Percentiles rank a stretch among this genome's conserved stretches.
Conservation (phyloP, 176 grass and related monocot species). For the Canna indica region DNA sequence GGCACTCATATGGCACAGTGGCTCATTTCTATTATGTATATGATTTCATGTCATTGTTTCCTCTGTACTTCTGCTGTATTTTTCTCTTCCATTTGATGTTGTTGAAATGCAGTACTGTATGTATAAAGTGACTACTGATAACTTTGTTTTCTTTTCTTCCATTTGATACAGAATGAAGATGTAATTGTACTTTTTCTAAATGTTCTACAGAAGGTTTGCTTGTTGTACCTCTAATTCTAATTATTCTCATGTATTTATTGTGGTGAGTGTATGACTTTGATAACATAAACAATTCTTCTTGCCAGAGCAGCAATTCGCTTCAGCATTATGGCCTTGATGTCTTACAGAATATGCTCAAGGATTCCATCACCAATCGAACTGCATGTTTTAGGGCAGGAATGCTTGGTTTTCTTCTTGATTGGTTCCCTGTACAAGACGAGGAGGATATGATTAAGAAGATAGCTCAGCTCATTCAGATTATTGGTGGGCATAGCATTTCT, state of each 20-base stretch:
- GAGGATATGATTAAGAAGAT: slow-evolving; percentile 76
- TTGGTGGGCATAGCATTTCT: slow-evolving; percentile 93
- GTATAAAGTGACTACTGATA: slow-evolving; percentile 12
- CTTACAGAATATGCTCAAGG: slow-evolving; percentile 73
- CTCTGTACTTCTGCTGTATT: not conserved
- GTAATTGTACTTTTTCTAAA: slow-evolving; percentile 76
- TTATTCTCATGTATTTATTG: not conserved
- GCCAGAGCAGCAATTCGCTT: slow-evolving; percentile 78
- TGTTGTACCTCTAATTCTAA: slow-evolving; percentile 16
- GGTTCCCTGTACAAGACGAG: slow-evolving; percentile 64
- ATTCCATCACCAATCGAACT: slow-evolving; percentile 80
- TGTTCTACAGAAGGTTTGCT: slow-evolving; percentile 71
- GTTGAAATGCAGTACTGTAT: not conserved
- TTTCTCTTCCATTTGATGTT: not conserved
- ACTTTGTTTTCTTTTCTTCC: slow-evolving; percentile 25
- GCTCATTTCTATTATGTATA: not conserved
- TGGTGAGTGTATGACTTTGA: slow-evolving; percentile 19
- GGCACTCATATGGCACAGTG: slow-evolving; percentile 16
- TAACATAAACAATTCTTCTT: slow-evolving; percentile 36
- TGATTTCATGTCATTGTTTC: not conserved
- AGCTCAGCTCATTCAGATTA: slow-evolving; percentile 74
- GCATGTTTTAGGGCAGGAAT: slow-evolving; percentile 82
- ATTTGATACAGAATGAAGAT: slow-evolving; percentile 76
- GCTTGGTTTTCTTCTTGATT: slow-evolving; percentile 95
- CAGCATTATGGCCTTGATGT: slow-evolving; percentile 85